Evolutionary conservation across 768 basidiomycete genomes (phyloP).

Genomic region (Omphalotus guepiniiformis): DNA sequence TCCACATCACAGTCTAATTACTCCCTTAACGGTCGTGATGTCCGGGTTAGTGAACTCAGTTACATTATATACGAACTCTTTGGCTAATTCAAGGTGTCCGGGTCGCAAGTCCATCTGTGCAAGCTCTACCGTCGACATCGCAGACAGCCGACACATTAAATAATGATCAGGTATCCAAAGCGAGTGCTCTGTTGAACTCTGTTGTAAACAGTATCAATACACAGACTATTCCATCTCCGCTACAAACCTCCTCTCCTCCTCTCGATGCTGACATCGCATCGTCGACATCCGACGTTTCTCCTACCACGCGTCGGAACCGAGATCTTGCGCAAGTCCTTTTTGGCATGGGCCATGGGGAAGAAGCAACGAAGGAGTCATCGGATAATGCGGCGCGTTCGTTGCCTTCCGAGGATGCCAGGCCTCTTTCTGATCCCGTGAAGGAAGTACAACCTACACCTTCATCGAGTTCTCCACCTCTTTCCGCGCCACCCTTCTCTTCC

Average conservation of each 20-base stretch:
- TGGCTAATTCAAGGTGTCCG: conserved; percentile 21
- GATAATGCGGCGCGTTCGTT: conserved; percentile 3
- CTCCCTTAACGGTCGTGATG: conserved; percentile 47
- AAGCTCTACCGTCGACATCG: conserved; percentile 34
- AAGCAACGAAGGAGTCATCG: background rate
- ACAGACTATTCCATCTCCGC: conserved; percentile 13
- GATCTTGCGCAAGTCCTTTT: conserved; percentile 78
- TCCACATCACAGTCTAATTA: conserved; percentile 84
- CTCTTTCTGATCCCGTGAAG: conserved; percentile 16
- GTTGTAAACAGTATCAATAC: conserved; percentile 49
- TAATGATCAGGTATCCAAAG: conserved; percentile 52
- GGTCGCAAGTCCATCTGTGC: conserved; percentile 57
- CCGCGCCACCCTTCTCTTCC: background rate
- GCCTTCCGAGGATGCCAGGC: conserved; percentile 21
- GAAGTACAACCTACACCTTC: background rate
- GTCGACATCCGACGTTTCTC: conserved; percentile 36
- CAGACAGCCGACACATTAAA: conserved; percentile 21
- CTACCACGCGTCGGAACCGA: conserved; percentile 58
- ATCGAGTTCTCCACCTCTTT: background rate
- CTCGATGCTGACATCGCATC: conserved; percentile 14
- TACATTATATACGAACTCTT: background rate
- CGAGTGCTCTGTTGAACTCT: conserved; percentile 64
- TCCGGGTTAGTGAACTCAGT: conserved; percentile 20
- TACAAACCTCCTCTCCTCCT: conserved; percentile 17
- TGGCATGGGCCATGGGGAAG: conserved; percentile 28